Evolutionary conservation across 176 grass and related monocot species (phyloP).

Genomic region (barley (Hordeum vulgare)): MorexV3_pseudomolecules_assembly NC_058519.1:500837785-500838284

Average conservation of each 20-base stretch:
- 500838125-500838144: slow-evolving; percentile 65
- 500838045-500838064: slow-evolving; percentile 53
- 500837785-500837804: slow-evolving; percentile 71
- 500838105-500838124: slow-evolving; percentile 74
- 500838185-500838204: slow-evolving; percentile 69
- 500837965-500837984: neutral
- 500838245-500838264: neutral
- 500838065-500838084: slow-evolving; percentile 80
- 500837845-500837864: slow-evolving; percentile 92
- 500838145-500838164: slow-evolving; percentile 63
- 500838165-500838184: slow-evolving; percentile 74
- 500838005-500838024: slow-evolving; percentile 82
- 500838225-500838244: neutral
- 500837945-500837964: neutral
- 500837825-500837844: slow-evolving; percentile 73
- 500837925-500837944: neutral
- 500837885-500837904: neutral
- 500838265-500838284: no score
- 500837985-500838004: slow-evolving; percentile 32
- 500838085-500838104: slow-evolving; percentile 73
- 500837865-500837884: neutral
- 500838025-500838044: slow-evolving; percentile 63
- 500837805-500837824: slow-evolving; percentile 72
- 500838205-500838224: neutral
- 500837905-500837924: neutral